Evolutionary conservation across 2,329 filamentous ascomycete genomes (phyloP).

Genomic region (Lachnellula willkommii): DNA sequence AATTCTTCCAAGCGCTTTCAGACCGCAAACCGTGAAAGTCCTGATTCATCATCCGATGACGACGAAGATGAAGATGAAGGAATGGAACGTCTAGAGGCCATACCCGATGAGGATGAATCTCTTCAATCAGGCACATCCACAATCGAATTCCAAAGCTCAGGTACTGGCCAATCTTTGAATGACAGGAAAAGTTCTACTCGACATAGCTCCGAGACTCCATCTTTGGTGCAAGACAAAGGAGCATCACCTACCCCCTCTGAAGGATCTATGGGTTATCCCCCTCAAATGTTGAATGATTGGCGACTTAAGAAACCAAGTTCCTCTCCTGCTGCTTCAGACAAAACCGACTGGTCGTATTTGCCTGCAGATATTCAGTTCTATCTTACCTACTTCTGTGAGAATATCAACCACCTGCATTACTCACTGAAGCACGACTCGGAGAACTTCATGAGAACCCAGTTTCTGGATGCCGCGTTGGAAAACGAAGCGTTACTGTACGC

Average conservation of each 20-base stretch:
- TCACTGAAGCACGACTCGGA: slow-evolving; percentile 65
- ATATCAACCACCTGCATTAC: slow-evolving; percentile 79
- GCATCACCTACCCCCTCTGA: slow-evolving; percentile 48
- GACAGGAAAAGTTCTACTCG: slow-evolving; percentile 36
- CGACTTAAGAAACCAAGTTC: slow-evolving; percentile 16
- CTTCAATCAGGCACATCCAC: slow-evolving; percentile 18
- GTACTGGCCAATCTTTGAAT: slow-evolving; percentile 36
- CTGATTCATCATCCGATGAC: slow-evolving; percentile 51
- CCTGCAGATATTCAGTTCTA: slow-evolving; percentile 70
- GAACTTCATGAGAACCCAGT: slow-evolving; percentile 66
- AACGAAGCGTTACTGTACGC: slow-evolving; percentile 83
- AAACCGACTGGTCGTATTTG: slow-evolving; percentile 51
- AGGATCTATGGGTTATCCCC: slow-evolving; percentile 27
- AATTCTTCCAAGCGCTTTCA: slow-evolving; percentile 33
- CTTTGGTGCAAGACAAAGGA: slow-evolving; percentile 46
- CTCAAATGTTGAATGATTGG: slow-evolving; percentile 9
- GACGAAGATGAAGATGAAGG: slow-evolving; percentile 43
- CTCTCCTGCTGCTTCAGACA: slow-evolving; percentile 25
- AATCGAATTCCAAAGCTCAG: slow-evolving; percentile 33
- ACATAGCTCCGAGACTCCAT: slow-evolving; percentile 49
- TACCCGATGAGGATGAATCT: slow-evolving; percentile 49
- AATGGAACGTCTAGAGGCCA: slow-evolving; percentile 45
- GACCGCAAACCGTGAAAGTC: slow-evolving; percentile 28
- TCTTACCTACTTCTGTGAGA: slow-evolving; percentile 69
- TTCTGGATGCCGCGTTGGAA: slow-evolving; percentile 67